Evolutionary conservation across 208 protist genomes (phyloP), one percentile per base, ranked within the genome.

Genomic region (Trypanosoma caninum): DNA sequence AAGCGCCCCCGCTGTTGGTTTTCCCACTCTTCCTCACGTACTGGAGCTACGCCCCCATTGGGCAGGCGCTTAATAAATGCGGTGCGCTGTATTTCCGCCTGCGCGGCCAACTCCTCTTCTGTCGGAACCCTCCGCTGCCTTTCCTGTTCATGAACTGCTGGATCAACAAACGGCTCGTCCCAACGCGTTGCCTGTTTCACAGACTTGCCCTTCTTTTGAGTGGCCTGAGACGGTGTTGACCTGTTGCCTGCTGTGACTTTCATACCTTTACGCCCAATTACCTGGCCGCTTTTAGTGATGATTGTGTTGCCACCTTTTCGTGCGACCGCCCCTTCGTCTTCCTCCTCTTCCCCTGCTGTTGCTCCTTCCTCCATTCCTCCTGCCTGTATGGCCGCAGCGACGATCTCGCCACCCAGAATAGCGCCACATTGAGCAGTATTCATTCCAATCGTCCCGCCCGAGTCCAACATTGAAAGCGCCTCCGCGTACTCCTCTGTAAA

Each of bases 1-100:
- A 97, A 61, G 9, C 85, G 75, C 1, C 84, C 78, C 25, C 87
- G 79, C 45, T 65, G 72, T 58, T 94, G 78, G 34, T 72, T 74
- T 30, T 86, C 80, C 85, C 85, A 95, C 58, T 91, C 79, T 38
- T 80, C 78, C 57, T 95, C 87, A 64, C 80, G 72, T 57, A 93
- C 75, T 2, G 84, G 84, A 27, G 83, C 81, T 9, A 80, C 66
- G 31, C 58, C 66, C 16, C 80, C 79, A 54, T 84, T 88, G 3
- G 83, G 74, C 31, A 91, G 65, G 1, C 79, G 83, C 56, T 89
- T 81, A 42, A 94, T 84, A 66, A 92, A 92, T 27, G 83, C 77
- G 41, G 65, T 54, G 34, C 71, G 59, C 61, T 94, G 80, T 20
- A 82, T 73, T 57, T 84, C 79, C 20, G 82, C 73, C 68, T 86